Evolutionary conservation across 2,329 filamentous ascomycete genomes (phyloP), one percentile per base, ranked within the genome.

Genomic region (Colletotrichum falcatum): DNA sequence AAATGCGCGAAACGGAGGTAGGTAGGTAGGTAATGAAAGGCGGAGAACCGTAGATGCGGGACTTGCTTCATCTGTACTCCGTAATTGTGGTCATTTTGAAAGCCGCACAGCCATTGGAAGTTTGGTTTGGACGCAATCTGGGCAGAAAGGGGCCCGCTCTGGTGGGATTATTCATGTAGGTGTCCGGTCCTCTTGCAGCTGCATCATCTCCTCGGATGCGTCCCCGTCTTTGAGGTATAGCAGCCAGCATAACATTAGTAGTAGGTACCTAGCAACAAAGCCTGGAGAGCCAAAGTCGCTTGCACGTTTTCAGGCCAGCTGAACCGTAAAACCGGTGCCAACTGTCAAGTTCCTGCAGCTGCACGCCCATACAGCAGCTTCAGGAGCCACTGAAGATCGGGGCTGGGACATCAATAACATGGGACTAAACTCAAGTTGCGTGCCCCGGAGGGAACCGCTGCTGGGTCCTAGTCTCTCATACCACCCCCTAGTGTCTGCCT

Each of bases 371-470:
- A n/a, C n/a, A 67, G 54, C 51, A 59, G 64, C 44, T 49, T 26
- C 11, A n/a, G 64, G 53, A 59, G 51, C 58, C 53, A 68, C 51
- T 71, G 64, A 63, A 62, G 51, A 68, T 14, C 42, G 63, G 53
- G 53, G 51, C 44, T 28, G 53, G 44, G 58, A 63, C 53, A n/a
- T n/a, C n/a, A n/a, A n/a, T n/a, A n/a, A n/a, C n/a, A 67, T 67
- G 56, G 51, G 64, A 67, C 58, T 44, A 54, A 42, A 18, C 16
- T 2, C 8, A 39, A 16, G 59, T 53, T 42, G 63, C 51, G 35
- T 51, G 30, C 62, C 63, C 63, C 64, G 64, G 58, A 63, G 67
- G 51, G 64, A 67, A 53, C 58, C 64, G 64, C 64, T 70, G 53
- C 53, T 67, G 37, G 58, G 58, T 68, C 23, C 1, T 16, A 14